Conservation (phyloP, 1,284 basidiomycete species). For the Rhodotorula sp. region DNA sequence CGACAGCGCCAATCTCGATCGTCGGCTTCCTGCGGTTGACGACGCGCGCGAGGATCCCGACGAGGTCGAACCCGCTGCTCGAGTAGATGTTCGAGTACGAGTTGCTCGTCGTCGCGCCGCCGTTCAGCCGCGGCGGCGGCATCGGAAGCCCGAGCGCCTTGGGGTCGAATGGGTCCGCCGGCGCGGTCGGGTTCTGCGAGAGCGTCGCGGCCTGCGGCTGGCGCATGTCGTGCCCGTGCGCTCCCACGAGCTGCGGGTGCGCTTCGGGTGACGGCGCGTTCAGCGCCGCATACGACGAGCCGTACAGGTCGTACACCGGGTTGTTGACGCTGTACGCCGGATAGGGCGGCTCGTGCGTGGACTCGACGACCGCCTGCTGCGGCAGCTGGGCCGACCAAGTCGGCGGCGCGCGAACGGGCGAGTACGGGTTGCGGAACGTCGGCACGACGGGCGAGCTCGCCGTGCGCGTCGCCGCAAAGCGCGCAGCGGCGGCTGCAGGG, state of each 20-base stretch:
- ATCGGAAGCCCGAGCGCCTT: slow-evolving; percentile 23
- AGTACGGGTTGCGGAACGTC: neutral
- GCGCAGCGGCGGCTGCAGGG: neutral
- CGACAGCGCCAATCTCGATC: slow-evolving; percentile 82
- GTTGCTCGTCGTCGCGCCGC: slow-evolving; percentile 6
- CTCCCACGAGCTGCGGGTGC: neutral
- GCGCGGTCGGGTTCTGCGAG: slow-evolving; percentile 18
- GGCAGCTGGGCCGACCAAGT: too few species aligned
- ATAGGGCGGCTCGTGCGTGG: too few species aligned
- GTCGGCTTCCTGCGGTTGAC: slow-evolving; percentile 71
- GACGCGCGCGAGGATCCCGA: slow-evolving; percentile 77
- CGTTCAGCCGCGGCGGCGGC: slow-evolving; percentile 1
- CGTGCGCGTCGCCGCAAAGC: neutral
- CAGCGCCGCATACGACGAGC: slow-evolving; percentile 1
- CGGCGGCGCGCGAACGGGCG: neutral
- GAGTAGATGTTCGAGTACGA: slow-evolving; percentile 64
- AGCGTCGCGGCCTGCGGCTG: neutral
- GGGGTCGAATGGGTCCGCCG: slow-evolving; percentile 16
- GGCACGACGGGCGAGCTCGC: neutral
- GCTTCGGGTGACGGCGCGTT: neutral
- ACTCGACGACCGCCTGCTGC: neutral
- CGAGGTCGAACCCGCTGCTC: slow-evolving; percentile 81
- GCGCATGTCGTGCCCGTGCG: neutral
- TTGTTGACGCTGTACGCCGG: slow-evolving; percentile 17
- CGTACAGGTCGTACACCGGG: slow-evolving; percentile 28